Evolutionary conservation across 306 rosid species (phyloP), one percentile per base, ranked within the genome.

Genomic region (Dryas drummondii): DNA sequence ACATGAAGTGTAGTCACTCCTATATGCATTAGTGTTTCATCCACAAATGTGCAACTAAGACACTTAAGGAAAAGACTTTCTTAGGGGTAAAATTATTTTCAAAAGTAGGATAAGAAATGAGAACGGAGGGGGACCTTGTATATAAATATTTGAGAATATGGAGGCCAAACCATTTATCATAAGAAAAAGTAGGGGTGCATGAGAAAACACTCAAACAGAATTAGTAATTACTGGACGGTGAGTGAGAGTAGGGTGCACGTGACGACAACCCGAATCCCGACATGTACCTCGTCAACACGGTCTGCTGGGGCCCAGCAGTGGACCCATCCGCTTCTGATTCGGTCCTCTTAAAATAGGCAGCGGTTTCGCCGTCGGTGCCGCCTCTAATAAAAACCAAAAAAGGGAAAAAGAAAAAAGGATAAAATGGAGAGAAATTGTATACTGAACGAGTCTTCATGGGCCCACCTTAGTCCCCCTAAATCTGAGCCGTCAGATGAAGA

Each of bases 291-390:
- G 91, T 88, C 90, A 85, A 90, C 86, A 83, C 84, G 85, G 73
- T 76, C 55, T 54, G 3, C 0, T 2, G 84, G 86, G 86, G 1
- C 84, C 87, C 83, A 62, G 79, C 45, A 3, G 16, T 69, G 49
- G 68, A 79, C 89, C 71, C 81, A 64, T 58, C 12, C 68, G 17
- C 84, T 72, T 78, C 84, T 78, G 54, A 78, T 87, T 85, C 78
- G 82, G 45, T 89, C 83, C 82, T 74, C 74, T 32, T 50, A 65
- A 72, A 70, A 19, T 9, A 52, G 60, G 76, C 80, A 80, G 62
- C 85, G 84, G 81, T 66, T 81, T 81, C 83, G 86, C 87, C 87
- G 91, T 78, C 89, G 93, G 88, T 86, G 91, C 89, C 87, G 87
- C 82, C 81, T 78, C 37, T 68, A 19, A 73, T 75, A 50, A 66